Percentiles rank a stretch among this genome's conserved stretches.
phyloP scores from a whole-genome alignment of 2,329 filamentous ascomycete genomes.

The Septoria linicola region DNA sequence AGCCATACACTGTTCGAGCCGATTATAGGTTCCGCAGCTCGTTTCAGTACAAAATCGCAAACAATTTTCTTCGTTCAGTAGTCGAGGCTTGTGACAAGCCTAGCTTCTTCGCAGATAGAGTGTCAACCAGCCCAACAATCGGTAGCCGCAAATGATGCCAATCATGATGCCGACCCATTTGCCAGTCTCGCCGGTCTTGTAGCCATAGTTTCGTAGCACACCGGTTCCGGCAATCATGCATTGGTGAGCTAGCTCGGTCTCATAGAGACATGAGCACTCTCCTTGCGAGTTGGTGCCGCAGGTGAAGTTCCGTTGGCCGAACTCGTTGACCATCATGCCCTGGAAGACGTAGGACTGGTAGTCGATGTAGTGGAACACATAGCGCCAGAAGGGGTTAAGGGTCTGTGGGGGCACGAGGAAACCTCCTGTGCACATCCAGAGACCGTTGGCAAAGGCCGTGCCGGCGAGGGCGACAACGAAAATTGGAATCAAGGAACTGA shows the following conservation, averaged over 20 bases:
- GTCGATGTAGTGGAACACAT: conserved; percentile 83
- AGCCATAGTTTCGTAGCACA: conserved; percentile 70
- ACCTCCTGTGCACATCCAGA: conserved; percentile 83
- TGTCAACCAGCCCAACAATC: conserved; percentile 65
- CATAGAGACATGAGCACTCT: conserved; percentile 69
- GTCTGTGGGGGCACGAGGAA: conserved; percentile 71
- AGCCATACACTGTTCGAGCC: too few species aligned
- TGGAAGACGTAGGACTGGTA: conserved; percentile 83
- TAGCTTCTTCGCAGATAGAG: conserved; percentile 45
- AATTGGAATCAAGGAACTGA: conserved; percentile 68
- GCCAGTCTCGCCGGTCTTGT: conserved; percentile 61
- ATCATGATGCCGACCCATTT: conserved; percentile 76
- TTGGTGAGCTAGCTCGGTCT: conserved; percentile 58
- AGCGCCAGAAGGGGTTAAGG: conserved; percentile 79
- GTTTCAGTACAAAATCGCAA: too few species aligned
- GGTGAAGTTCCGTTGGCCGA: conserved; percentile 60
- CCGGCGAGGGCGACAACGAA: conserved; percentile 77
- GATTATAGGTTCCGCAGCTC: too few species aligned
- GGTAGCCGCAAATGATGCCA: conserved; percentile 71
- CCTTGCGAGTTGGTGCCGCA: conserved; percentile 50
- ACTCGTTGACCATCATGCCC: conserved; percentile 90
- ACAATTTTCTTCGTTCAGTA: too few species aligned
- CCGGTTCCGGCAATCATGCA: conserved; percentile 70
- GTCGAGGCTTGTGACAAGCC: neutral
- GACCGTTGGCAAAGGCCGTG: conserved; percentile 77